A percentile compares a stretch with the other conserved stretches of the same genome.
phyloP scores from a whole-genome alignment of 352 stramenopile genomes.

The Pythium vanterpoolii region DNA sequence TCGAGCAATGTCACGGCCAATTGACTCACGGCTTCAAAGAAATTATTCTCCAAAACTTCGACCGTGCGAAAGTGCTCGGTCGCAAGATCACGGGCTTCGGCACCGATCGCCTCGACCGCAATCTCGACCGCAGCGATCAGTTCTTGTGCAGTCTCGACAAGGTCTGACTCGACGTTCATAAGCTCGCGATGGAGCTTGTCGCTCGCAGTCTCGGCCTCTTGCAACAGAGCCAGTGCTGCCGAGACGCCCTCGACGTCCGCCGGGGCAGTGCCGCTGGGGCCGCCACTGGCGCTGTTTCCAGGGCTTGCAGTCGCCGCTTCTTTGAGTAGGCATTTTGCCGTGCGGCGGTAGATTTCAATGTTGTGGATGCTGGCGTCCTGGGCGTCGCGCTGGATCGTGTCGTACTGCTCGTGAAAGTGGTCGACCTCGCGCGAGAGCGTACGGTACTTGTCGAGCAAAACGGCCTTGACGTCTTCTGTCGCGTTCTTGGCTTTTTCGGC shows the following conservation, averaged over 20 bases:
- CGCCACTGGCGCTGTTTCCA: constrained; percentile 30
- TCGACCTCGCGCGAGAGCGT: constrained; percentile 57
- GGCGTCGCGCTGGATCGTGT: constrained; percentile 48
- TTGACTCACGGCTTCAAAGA: constrained; percentile 86
- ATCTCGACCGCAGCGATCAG: constrained; percentile 58
- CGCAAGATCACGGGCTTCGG: constrained; percentile 54
- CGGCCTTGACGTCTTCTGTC: constrained; percentile 79
- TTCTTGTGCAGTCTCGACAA: constrained; percentile 76
- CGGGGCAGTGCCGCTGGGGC: not conserved
- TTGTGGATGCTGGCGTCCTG: constrained; percentile 72
- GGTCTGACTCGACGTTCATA: constrained; percentile 87
- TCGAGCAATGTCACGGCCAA: constrained; percentile 72
- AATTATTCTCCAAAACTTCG: constrained; percentile 90
- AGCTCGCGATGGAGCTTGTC: constrained; percentile 84
- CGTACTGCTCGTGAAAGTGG: constrained; percentile 54
- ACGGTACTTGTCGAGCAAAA: constrained; percentile 73
- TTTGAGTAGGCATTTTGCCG: constrained; percentile 75
- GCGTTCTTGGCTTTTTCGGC: constrained; percentile 77
- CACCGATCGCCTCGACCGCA: constrained; percentile 59
- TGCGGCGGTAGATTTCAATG: constrained; percentile 76
- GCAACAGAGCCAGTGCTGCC: constrained; percentile 65
- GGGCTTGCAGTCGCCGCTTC: constrained; percentile 39
- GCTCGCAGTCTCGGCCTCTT: constrained; percentile 80
- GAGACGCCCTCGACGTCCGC: constrained; percentile 18
- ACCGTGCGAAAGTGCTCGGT: constrained; percentile 87